Conservation (phyloP, 2,329 filamentous ascomycete genomes). For the Sarocladium brachiariae region DNA sequence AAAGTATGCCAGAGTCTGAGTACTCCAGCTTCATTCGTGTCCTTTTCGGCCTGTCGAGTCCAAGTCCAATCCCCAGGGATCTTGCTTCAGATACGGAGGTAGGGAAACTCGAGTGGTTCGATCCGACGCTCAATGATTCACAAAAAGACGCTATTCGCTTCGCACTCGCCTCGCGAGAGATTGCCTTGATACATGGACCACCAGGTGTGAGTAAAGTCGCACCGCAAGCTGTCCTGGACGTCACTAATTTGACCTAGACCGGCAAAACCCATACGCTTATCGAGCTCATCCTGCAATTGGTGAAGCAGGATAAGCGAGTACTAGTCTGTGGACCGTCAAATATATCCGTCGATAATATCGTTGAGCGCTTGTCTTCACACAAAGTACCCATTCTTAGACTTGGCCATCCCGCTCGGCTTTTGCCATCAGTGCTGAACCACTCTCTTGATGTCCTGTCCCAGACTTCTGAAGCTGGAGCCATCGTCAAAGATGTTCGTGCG, state of each 20-base stretch:
- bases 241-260: no score
- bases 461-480: constrained; percentile 80
- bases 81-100: constrained; percentile 34
- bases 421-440: constrained; percentile 82
- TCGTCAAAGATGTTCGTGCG: constrained; percentile 81
- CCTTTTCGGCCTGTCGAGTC: constrained; percentile 52
- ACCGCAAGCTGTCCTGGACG: not conserved
- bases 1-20: constrained; percentile 49
- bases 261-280: constrained; percentile 97
- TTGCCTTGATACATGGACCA: constrained; percentile 89
- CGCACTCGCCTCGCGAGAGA: constrained; percentile 71
- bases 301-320: constrained; percentile 65
- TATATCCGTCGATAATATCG: constrained; percentile 96
- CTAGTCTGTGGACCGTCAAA: constrained; percentile 97
- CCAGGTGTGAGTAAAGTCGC: constrained; percentile 56
- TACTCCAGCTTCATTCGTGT: constrained; percentile 56
- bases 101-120: constrained; percentile 50
- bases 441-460: constrained; percentile 87
- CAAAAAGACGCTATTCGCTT: constrained; percentile 71
- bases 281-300: constrained; percentile 86
- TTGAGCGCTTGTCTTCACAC: constrained; percentile 79
- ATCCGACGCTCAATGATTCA: constrained; percentile 55
- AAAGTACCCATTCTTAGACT: constrained; percentile 83
- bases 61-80: constrained; percentile 39
- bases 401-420: constrained; percentile 83